Conservation (phyloP, 2,329 filamentous ascomycete genomes). For the Phyllosticta ampelicida region DNA sequence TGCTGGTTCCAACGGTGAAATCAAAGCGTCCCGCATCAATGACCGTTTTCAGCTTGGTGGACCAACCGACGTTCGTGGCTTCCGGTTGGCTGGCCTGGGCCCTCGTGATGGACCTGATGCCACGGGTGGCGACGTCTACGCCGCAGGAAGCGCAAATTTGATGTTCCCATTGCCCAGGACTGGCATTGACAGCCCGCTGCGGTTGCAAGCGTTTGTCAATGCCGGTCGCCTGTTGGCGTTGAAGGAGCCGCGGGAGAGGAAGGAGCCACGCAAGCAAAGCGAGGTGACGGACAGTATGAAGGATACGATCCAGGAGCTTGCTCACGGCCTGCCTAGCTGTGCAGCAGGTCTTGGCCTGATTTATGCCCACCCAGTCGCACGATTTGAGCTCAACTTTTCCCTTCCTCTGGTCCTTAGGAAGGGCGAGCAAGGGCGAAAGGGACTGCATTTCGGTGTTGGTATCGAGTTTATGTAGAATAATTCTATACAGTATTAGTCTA, state of each 20-base stretch:
- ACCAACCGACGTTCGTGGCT: conserved; percentile 88
- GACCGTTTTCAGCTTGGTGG: conserved; percentile 94
- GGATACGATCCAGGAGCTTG: conserved; percentile 57
- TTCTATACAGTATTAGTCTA: not conserved
- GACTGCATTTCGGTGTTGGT: conserved; percentile 87
- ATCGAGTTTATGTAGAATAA: conserved; percentile 74
- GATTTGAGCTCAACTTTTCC: conserved; percentile 94
- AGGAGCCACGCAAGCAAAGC: conserved; percentile 28
- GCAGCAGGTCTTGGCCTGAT: conserved; percentile 84
- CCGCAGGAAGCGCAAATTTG: conserved; percentile 77
- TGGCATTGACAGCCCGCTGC: conserved; percentile 71
- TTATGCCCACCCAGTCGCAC: conserved; percentile 84
- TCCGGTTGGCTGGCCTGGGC: conserved; percentile 79
- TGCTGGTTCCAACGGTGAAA: conserved; percentile 47
- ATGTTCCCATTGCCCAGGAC: conserved; percentile 74
- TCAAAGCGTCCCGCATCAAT: conserved; percentile 68
- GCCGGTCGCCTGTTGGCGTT: conserved; percentile 75
- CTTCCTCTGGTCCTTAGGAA: conserved; percentile 70
- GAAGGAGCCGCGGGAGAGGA: conserved; percentile 31
- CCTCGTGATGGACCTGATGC: conserved; percentile 78
- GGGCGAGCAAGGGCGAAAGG: conserved; percentile 83
- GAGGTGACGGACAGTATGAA: conserved; percentile 46
- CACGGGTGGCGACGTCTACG: conserved; percentile 84
- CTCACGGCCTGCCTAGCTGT: conserved; percentile 67
- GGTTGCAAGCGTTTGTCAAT: conserved; percentile 85